Evolutionary conservation across 495 filamentous ascomycete genomes (phyloP).

Genomic region (Pyronema omphalodes): DNA sequence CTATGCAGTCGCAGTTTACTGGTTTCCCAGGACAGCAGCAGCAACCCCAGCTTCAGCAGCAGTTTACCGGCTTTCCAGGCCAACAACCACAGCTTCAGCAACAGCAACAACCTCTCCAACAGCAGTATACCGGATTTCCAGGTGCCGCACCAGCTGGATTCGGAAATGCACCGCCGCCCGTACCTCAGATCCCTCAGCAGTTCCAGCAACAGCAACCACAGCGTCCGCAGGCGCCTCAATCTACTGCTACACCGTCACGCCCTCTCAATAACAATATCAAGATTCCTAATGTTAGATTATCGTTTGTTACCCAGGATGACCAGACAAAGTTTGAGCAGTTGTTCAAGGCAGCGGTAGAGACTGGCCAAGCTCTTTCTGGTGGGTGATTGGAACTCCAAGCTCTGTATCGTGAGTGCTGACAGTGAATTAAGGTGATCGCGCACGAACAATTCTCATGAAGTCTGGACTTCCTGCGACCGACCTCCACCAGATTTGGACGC

Average conservation of each 20-base stretch:
- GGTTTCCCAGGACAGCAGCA: conserved; percentile 32
- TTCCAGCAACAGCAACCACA: conserved; percentile 42
- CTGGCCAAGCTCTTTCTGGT: conserved; percentile 73
- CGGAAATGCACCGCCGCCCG: not conserved
- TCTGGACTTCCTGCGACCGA: conserved; percentile 72
- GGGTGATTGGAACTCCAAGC: not conserved
- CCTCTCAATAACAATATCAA: conserved; percentile 34
- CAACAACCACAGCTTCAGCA: conserved; percentile 34
- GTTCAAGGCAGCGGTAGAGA: conserved; percentile 87
- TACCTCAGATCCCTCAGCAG: conserved; percentile 12
- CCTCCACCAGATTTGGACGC: conserved; percentile 35
- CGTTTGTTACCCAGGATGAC: conserved; percentile 87
- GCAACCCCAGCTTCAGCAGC: conserved; percentile 42
- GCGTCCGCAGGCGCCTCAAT: conserved; percentile 33
- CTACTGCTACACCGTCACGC: conserved; percentile 33
- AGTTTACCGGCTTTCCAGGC: conserved; percentile 28
- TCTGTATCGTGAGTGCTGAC: conserved; percentile 1
- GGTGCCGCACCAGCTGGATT: conserved; percentile 16
- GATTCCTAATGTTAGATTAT: conserved; percentile 89
- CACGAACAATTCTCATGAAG: conserved; percentile 67
- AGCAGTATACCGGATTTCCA: conserved; percentile 38
- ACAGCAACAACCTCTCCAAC: conserved; percentile 31
- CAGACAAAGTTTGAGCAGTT: conserved; percentile 96
- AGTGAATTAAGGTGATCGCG: conserved; percentile 47
- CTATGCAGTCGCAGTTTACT: conserved; percentile 34